Evolutionary conservation across 768 basidiomycete genomes (phyloP).

Genomic region (Suillus tomentosus): DNA sequence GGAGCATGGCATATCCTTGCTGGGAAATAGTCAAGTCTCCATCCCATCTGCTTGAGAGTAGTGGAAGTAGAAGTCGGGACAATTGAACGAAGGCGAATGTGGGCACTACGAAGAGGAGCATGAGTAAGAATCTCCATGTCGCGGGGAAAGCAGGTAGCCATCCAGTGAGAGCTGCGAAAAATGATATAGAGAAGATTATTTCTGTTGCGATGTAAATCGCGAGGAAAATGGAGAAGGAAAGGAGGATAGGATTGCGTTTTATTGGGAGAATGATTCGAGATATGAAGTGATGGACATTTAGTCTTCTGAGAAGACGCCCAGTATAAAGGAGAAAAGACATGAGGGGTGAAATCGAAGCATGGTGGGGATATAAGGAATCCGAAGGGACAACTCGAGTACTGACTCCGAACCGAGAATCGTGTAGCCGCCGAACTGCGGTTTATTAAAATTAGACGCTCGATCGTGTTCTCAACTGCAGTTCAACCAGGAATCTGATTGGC

Average conservation of each 20-base stretch:
- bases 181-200: not conserved
- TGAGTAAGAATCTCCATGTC: constrained; percentile 11
- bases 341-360: not conserved
- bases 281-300: not conserved
- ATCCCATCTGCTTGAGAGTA: not conserved
- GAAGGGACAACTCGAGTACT: too few species aligned
- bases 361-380: not conserved
- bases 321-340: not conserved
- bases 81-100: constrained; percentile 11
- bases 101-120: constrained; percentile 10
- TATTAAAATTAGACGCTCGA: too few species aligned
- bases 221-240: constrained; percentile 6
- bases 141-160: constrained; percentile 14
- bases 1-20: constrained; percentile 8
- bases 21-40: not conserved
- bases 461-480: too few species aligned
- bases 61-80: not conserved
- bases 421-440: too few species aligned
- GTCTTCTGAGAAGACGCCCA: not conserved
- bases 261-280: not conserved
- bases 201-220: constrained; percentile 7
- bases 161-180: not conserved
- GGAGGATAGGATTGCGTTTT: constrained; percentile 4
- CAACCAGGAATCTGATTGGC: too few species aligned
- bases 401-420: too few species aligned